These are phyloP conservation scores for Scleromitrula shiraiana DNA, from an alignment of 2,329 filamentous ascomycete species.

Conservation along the genomic window DNA sequence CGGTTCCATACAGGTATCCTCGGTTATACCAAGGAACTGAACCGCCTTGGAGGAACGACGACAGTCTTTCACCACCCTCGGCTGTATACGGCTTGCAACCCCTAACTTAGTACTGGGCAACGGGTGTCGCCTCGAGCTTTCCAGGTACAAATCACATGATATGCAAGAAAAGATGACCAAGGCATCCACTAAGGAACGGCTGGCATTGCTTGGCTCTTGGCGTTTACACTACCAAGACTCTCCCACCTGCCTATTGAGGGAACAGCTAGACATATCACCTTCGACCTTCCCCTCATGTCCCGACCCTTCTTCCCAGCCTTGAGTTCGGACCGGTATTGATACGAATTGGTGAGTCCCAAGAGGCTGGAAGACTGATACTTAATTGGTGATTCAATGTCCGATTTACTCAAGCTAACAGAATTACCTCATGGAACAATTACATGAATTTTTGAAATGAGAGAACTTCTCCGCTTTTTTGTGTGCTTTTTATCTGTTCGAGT, in stretches of 20 bases:
- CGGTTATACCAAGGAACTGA: too few relatives aligned
- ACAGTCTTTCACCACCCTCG: too few relatives aligned
- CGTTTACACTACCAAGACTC: neutral
- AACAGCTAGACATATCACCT: conserved; percentile 1
- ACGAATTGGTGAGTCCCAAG: neutral
- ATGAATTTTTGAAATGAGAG: neutral
- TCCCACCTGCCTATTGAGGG: conserved; percentile 1
- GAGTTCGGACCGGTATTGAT: neutral
- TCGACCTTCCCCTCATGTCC: conserved; percentile 2
- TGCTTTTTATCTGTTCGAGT: neutral
- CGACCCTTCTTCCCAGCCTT: neutral
- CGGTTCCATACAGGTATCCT: too few relatives aligned
- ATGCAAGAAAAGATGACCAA: too few relatives aligned
- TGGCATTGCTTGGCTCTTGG: conserved; percentile 5
- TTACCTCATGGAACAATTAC: conserved; percentile 6
- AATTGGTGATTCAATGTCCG: neutral
- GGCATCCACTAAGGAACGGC: neutral
- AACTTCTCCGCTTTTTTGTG: conserved; percentile 3
- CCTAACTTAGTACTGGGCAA: too few relatives aligned
- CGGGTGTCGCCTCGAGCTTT: neutral
- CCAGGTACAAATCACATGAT: neutral
- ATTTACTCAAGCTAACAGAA: neutral
- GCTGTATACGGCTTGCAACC: too few relatives aligned
- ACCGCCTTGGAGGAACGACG: too few relatives aligned
- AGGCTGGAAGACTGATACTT: neutral